Evolutionary conservation across 192 early-diverging fungal genomes (phyloP), one percentile per base, ranked within the genome.

Genomic region (Chytriomyces hyalinus): DNA sequence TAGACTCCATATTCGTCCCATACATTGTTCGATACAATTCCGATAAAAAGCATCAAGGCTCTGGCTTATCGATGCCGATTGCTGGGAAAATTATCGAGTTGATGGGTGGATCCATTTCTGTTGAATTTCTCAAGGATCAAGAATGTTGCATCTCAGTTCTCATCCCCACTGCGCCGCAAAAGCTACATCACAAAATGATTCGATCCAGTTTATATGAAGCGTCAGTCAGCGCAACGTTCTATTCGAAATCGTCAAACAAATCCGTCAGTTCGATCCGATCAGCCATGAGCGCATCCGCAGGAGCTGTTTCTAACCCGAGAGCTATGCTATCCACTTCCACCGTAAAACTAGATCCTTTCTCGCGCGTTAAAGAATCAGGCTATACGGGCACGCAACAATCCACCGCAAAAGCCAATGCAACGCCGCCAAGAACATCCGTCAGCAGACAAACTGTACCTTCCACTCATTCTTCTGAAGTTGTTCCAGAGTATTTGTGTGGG

Each of bases 71-170:
- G 3, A 65, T 75, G 61, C 63, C 73, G 13, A 47, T 49, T 28
- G 10, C 73, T 15, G 49, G 66, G 44, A 64, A 51, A 43, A 65
- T 75, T 26, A 36, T 75, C 11, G 73, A 75, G 46, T 26, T 75
- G 26, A 75, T 75, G 73, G 73, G 73, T 13, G 73, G 73, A 57
- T n/a, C 13, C 53, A 57, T 57, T 57, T 20, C 20, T 13, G 53
- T 20, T 20, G 53, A 57, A 20, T n/a, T 13, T 3, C 5, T 57
- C 3, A 5, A 57, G 20, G 20, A 20, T 20, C 15, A 57, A 13
- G 53, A 57, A 20, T 13, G 13, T 5, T 57, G 15, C 53, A 57
- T 57, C 53, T n/a, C 15, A n/a, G 53, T 57, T 20, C 15, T 57
- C 15, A 13, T 57, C 5, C 53, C 53, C 13, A 57, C 53, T 57